phyloP scores from a whole-genome alignment of 805 yeast genomes.

The Kodamaea nitidulidarum region DNA sequence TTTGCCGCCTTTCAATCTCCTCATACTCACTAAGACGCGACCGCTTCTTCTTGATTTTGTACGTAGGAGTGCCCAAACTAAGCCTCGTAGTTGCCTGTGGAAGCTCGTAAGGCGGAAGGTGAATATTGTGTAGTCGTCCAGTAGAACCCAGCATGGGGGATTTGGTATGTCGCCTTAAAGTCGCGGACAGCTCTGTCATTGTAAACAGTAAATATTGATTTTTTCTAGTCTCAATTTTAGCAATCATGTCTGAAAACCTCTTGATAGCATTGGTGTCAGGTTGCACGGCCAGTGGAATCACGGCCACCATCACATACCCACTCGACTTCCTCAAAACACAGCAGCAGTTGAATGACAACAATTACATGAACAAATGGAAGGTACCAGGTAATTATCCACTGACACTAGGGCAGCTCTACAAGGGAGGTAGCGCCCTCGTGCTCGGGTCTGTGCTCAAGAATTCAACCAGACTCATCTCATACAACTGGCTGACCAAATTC shows the following conservation, averaged over 20 bases:
- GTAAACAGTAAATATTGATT: not conserved
- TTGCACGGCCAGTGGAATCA: conserved; percentile 57
- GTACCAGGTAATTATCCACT: conserved; percentile 32
- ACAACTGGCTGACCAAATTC: conserved; percentile 69
- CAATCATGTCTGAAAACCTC: conserved; percentile 28
- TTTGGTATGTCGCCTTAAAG: not conserved
- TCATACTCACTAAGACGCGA: not conserved
- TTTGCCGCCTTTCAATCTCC: conserved; percentile 1
- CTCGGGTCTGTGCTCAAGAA: conserved; percentile 74
- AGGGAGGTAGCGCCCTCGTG: conserved; percentile 74
- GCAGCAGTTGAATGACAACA: conserved; percentile 51
- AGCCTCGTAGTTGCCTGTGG: conserved; percentile 14
- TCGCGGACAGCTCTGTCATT: conserved; percentile 8
- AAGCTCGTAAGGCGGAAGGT: conserved; percentile 22
- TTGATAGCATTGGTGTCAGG: conserved; percentile 60
- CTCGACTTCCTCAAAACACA: conserved; percentile 67
- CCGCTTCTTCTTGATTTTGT: not conserved
- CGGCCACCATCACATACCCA: conserved; percentile 65
- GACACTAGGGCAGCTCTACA: conserved; percentile 32
- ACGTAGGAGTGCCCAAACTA: conserved; percentile 2
- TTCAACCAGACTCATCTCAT: conserved; percentile 65
- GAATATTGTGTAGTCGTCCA: conserved; percentile 10
- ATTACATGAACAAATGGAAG: conserved; percentile 31
- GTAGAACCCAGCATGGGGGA: not conserved
- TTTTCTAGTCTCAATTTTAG: too few species aligned